These are phyloP conservation scores for Solanum phureja DNA, from an alignment of 257 asterid species.

Conservation along the genomic window DNA sequence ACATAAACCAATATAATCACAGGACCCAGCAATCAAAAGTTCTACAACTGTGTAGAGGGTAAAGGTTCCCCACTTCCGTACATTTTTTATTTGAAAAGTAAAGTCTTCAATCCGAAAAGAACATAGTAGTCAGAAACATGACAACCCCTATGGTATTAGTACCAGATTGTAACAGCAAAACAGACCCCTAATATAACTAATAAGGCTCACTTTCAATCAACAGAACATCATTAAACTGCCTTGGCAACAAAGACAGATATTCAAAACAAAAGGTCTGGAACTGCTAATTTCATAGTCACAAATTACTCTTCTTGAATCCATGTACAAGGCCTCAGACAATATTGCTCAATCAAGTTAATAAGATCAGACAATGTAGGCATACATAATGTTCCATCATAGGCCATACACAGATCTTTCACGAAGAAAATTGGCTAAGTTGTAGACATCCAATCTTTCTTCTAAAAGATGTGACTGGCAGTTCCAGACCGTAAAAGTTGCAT, in stretches of 20 bases:
- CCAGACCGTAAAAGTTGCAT: neutral
- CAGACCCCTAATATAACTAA: neutral
- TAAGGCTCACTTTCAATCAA: neutral
- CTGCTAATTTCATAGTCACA: neutral
- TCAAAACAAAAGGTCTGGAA: neutral
- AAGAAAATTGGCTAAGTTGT: neutral
- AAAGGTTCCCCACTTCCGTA: neutral
- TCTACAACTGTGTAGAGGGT: neutral
- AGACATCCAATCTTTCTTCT: neutral
- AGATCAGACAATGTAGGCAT: slow-evolving; percentile 6
- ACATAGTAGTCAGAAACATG: neutral
- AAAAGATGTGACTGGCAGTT: neutral
- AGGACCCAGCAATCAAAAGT: neutral
- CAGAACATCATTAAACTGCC: neutral
- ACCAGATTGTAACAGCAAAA: neutral
- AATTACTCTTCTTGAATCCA: neutral
- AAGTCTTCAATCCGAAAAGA: neutral
- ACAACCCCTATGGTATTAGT: neutral
- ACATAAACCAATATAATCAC: neutral
- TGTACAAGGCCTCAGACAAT: neutral
- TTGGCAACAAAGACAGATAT: neutral
- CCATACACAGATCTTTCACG: neutral
- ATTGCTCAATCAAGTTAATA: neutral
- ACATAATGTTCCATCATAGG: neutral
- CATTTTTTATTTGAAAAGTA: neutral